Conservation (phyloP, 768 basidiomycete genomes). For the Auricularia sp. region DNA sequence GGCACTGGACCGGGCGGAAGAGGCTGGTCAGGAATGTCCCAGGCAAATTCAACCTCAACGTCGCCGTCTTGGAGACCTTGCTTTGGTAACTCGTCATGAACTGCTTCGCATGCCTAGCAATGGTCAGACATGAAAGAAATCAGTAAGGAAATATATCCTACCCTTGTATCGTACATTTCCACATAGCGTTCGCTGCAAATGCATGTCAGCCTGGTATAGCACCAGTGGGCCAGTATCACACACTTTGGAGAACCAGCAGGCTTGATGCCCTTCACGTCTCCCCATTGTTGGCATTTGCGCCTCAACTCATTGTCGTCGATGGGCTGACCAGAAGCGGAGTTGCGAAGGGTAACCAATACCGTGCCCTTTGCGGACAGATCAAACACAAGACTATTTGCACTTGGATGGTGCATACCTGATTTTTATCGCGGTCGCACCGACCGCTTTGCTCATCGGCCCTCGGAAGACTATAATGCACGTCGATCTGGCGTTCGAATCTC, state of each 20-base stretch:
- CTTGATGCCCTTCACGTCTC: constrained; percentile 77
- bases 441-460: constrained; percentile 69
- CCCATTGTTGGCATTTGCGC: constrained; percentile 78
- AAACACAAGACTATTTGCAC: not conserved
- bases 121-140: constrained; percentile 7
- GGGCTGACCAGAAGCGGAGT: constrained; percentile 53
- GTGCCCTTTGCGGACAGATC: constrained; percentile 45
- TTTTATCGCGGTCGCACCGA: constrained; percentile 60
- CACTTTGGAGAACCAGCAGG: constrained; percentile 50
- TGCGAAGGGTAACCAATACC: constrained; percentile 66
- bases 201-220: not conserved
- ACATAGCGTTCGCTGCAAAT: constrained; percentile 69
- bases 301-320: constrained; percentile 83
- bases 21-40: constrained; percentile 58
- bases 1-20: constrained; percentile 37
- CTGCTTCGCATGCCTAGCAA: constrained; percentile 60
- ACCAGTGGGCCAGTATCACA: constrained; percentile 15
- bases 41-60: constrained; percentile 80
- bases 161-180: constrained; percentile 89
- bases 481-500: constrained; percentile 52
- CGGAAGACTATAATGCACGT: constrained; percentile 95
- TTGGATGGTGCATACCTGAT: constrained; percentile 47
- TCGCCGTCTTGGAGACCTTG: constrained; percentile 75
- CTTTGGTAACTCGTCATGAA: constrained; percentile 70
- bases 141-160: constrained; percentile 23